A percentile compares a stretch with the other conserved stretches of the same genome.
Conservation (phyloP, 2,329 filamentous ascomycete species). For the Fusarium protoensiforme region DNA sequence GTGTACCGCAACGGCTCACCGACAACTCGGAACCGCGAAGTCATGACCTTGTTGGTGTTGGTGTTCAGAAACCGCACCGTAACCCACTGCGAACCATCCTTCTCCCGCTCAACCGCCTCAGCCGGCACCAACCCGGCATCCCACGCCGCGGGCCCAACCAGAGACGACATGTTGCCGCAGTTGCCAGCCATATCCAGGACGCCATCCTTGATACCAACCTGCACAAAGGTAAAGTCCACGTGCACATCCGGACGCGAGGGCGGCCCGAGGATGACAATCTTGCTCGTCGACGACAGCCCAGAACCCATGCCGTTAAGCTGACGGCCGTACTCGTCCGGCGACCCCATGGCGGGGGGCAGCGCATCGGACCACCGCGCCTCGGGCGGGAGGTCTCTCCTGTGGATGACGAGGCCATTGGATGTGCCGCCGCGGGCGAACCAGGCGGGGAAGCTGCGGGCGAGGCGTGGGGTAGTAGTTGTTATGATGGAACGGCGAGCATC, state of each 20-base stretch:
- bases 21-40: slow-evolving; percentile 64
- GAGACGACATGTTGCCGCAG: slow-evolving; percentile 79
- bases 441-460: slow-evolving; percentile 49
- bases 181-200: slow-evolving; percentile 75
- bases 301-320: slow-evolving; percentile 80
- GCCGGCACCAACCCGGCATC: slow-evolving; percentile 44
- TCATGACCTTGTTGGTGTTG: slow-evolving; percentile 74
- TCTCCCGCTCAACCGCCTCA: slow-evolving; percentile 28
- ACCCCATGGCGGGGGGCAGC: slow-evolving; percentile 70
- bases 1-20: slow-evolving; percentile 47
- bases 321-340: slow-evolving; percentile 73
- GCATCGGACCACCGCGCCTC: slow-evolving; percentile 56
- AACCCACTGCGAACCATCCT: slow-evolving; percentile 46
- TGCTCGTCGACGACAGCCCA: slow-evolving; percentile 75
- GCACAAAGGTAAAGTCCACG: slow-evolving; percentile 78
- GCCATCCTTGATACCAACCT: slow-evolving; percentile 71
- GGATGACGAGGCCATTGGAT: slow-evolving; percentile 71
- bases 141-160: slow-evolving; percentile 67
- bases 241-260: slow-evolving; percentile 62
- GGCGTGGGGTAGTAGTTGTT: background rate
- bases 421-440: slow-evolving; percentile 70
- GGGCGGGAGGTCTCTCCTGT: slow-evolving; percentile 49
- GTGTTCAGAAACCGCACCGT: slow-evolving; percentile 75
- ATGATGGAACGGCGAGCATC: slow-evolving; percentile 9
- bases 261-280: slow-evolving; percentile 73